Base-by-base conservation (phyloP, 1,139 yeast genomes). In the Taphrina betulina region DNA sequence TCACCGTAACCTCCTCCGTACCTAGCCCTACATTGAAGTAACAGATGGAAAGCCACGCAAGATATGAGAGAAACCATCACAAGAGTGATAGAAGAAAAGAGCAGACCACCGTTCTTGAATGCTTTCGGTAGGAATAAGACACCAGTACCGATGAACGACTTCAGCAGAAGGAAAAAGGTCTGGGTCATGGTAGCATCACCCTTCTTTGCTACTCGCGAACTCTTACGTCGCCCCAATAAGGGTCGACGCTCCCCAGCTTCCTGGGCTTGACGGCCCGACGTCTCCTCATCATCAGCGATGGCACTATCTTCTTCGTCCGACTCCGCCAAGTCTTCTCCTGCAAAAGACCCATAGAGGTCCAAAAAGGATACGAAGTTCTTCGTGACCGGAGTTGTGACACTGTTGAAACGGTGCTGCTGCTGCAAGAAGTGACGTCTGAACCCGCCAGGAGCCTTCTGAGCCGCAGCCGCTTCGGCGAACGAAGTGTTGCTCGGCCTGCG, bases 61-160 rank as follows among this genome's bases (percentile, higher is more conserved):
- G 96, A 87, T 33, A 92, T 69, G 0, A 80, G 53, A 0, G 96
- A 92, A 63, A 92, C 92, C 56, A 80, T 72, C 2, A 80, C 63
- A 51, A 92, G 72, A 44, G 85, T 76, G 0, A 75, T 58, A 1
- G 82, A 71, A 19, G 95, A 84, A 65, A 92, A 90, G 5, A 83
- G 62, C 65, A 92, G 74, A 0, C 98, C 98, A 36, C 96, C 97
- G 26, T 42, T 42, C 41, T 42, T 82, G 78, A 66, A 90, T 1
- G 95, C 96, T 66, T 82, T 84, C 2, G 98, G 98, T 55, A 92
- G 73, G 66, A 92, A 92, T 37, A 92, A 73, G 1, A 92, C 95
- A n/a, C 98, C 98, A 0, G 98, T 92, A 1, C 98, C 98, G 7
- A 92, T 89, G 70, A 92, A 92, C 2, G 96, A 92, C 68, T 92